These are phyloP conservation scores for Leucocoprinus sp. DNA, from an alignment of 768 basidiomycete species.

Conservation along the genomic window DNA sequence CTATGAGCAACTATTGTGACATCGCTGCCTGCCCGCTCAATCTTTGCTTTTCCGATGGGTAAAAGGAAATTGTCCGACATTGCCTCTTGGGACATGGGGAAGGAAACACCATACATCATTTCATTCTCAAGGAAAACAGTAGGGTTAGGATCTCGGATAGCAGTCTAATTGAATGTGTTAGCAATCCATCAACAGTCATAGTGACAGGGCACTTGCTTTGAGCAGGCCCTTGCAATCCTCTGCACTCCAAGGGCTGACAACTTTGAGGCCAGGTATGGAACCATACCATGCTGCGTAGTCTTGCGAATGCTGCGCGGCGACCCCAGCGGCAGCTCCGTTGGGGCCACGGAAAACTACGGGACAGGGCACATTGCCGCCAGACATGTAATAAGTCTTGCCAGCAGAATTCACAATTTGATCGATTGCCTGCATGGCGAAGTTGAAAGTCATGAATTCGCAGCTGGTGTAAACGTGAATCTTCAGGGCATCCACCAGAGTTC, in stretches of 20 bases:
- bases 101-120: constrained; percentile 95
- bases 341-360: constrained; percentile 99
- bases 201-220: constrained; percentile 48
- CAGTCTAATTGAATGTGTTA: constrained; percentile 45
- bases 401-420: constrained; percentile 99
- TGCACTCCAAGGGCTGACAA: constrained; percentile 95
- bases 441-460: constrained; percentile 99
- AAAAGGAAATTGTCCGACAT: constrained; percentile 93
- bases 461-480: constrained; percentile 28
- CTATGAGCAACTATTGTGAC: constrained; percentile 96
- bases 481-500: constrained; percentile 7
- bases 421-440: constrained; percentile 99
- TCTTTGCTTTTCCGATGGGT: constrained; percentile 96
- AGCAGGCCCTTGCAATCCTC: constrained; percentile 98
- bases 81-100: constrained; percentile 93
- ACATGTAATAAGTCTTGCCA: constrained; percentile 99
- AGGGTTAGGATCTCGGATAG: constrained; percentile 97
- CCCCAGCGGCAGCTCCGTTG: constrained; percentile 96
- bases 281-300: constrained; percentile 97
- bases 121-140: constrained; percentile 99
- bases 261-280: constrained; percentile 91
- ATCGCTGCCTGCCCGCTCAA: constrained; percentile 89
- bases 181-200: not conserved
- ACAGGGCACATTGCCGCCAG: constrained; percentile 96
- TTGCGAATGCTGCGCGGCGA: constrained; percentile 95